Percentiles rank a stretch among this genome's conserved stretches.
These are phyloP conservation scores for Pulveroboletus sp. DNA, from an alignment of 768 basidiomycete species.

Conservation along the genomic window DNA sequence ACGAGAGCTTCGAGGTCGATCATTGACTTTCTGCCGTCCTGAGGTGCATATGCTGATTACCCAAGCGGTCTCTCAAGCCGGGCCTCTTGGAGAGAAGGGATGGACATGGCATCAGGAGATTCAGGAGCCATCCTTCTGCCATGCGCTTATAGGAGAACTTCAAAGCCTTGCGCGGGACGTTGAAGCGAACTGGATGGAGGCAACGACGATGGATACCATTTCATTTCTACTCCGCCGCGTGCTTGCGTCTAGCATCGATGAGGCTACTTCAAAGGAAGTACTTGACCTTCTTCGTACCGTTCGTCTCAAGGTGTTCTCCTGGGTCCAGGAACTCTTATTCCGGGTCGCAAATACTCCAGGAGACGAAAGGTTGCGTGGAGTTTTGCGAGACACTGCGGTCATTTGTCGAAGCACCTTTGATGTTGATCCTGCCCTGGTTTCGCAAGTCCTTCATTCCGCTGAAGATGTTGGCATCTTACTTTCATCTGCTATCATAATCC, in stretches of 20 bases:
- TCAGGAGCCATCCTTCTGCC: too few species aligned
- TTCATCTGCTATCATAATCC: conserved; percentile 28
- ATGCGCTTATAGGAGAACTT: conserved; percentile 34
- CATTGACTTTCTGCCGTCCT: too few species aligned
- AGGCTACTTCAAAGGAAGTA: conserved; percentile 14
- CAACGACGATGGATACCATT: conserved; percentile 28
- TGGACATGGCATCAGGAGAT: conserved; percentile 41
- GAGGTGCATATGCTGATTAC: too few species aligned
- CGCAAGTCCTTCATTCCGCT: conserved; percentile 16
- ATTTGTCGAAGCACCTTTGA: conserved; percentile 32
- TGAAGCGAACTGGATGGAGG: conserved; percentile 40
- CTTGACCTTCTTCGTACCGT: conserved; percentile 27
- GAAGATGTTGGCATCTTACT: conserved; percentile 30
- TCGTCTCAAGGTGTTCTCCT: conserved; percentile 31
- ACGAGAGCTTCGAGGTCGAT: too few species aligned
- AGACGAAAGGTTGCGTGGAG: conserved; percentile 1
- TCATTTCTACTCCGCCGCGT: conserved; percentile 35
- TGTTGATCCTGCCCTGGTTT: conserved; percentile 1
- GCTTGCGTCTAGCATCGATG: conserved; percentile 23
- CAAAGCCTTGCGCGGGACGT: conserved; percentile 32
- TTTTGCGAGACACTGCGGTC: conserved; percentile 18
- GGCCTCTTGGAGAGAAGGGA: too few species aligned
- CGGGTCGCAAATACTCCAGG: conserved; percentile 12
- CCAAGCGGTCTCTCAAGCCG: too few species aligned
- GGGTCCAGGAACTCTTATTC: conserved; percentile 33